Conservation (phyloP, 2,329 filamentous ascomycete species). For the Alternaria rosae region DNA sequence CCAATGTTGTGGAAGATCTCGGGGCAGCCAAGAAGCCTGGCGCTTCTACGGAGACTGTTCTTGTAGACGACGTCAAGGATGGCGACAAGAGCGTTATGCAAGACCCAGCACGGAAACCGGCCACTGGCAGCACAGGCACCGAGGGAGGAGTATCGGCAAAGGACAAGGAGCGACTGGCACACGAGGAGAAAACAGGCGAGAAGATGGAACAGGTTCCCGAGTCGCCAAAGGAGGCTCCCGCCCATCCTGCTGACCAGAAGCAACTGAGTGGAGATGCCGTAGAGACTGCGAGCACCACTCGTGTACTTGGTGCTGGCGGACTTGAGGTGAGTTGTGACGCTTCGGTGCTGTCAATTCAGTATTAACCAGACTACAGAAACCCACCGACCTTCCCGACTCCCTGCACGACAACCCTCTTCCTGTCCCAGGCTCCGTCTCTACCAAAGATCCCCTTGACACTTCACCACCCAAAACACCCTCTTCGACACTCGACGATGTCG, state of each 20-base stretch:
- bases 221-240: constrained; percentile 83
- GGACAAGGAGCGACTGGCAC: constrained; percentile 74
- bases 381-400: constrained; percentile 78
- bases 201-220: constrained; percentile 78
- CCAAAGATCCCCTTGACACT: constrained; percentile 64
- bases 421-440: constrained; percentile 67
- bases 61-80: constrained; percentile 54
- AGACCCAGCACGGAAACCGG: constrained; percentile 76
- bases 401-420: constrained; percentile 77
- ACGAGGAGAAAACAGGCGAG: constrained; percentile 70
- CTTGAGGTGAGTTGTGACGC: constrained; percentile 41
- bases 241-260: constrained; percentile 80
- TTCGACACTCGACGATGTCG: constrained; percentile 52
- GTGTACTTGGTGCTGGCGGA: constrained; percentile 46
- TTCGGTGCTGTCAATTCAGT: not conserved
- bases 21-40: constrained; percentile 42
- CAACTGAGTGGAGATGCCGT: constrained; percentile 52
- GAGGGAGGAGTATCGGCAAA: constrained; percentile 91
- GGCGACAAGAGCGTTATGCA: constrained; percentile 88
- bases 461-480: constrained; percentile 34
- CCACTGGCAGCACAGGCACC: constrained; percentile 87
- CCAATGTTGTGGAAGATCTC: constrained; percentile 49
- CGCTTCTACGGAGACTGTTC: constrained; percentile 34
- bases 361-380: constrained; percentile 66
- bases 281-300: constrained; percentile 19